A percentile compares a stretch with the other conserved stretches of the same genome.
Evolutionary conservation across 345 rosid species (phyloP).

Genomic region (Tarenaya hassleriana): DNA sequence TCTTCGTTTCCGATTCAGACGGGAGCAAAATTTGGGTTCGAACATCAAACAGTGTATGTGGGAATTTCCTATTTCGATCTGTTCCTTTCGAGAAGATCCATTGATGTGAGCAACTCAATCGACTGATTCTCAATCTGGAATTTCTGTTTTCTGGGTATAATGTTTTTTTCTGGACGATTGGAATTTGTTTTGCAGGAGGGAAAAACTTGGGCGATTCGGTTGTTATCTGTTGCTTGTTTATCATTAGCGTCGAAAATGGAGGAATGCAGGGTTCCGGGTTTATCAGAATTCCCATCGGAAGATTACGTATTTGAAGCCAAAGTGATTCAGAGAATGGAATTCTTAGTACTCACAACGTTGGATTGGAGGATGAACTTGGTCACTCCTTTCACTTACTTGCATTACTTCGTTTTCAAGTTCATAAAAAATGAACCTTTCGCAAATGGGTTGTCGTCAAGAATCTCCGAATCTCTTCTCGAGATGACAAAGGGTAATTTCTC

Average conservation of each 20-base stretch:
- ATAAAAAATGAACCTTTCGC: conserved; percentile 22
- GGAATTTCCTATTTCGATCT: conserved; percentile 62
- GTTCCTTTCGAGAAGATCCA: conserved; percentile 52
- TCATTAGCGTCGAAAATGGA: conserved; percentile 87
- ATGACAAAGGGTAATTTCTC: conserved; percentile 45
- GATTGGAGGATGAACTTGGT: conserved; percentile 65
- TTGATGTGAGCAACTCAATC: conserved; percentile 44
- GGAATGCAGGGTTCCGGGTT: conserved; percentile 52
- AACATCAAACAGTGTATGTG: conserved; percentile 60
- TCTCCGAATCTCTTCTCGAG: conserved; percentile 43
- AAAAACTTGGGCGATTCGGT: conserved; percentile 61
- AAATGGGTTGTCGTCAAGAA: conserved; percentile 35
- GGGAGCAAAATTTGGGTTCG: conserved; percentile 56
- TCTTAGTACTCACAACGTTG: conserved; percentile 56
- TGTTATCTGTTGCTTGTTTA: conserved; percentile 69
- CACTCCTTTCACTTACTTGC: conserved; percentile 72
- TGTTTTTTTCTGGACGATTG: background rate
- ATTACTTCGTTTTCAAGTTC: conserved; percentile 45
- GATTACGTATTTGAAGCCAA: conserved; percentile 43
- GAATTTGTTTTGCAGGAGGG: conserved; percentile 41
- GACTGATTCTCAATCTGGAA: background rate
- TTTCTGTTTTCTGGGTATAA: background rate
- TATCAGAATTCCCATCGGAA: conserved; percentile 47
- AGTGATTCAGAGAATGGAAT: conserved; percentile 60
- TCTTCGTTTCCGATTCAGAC: conserved; percentile 34